These are phyloP conservation scores for Trifolium dubium DNA, from an alignment of 306 rosid species.

Conservation along the genomic window DNA sequence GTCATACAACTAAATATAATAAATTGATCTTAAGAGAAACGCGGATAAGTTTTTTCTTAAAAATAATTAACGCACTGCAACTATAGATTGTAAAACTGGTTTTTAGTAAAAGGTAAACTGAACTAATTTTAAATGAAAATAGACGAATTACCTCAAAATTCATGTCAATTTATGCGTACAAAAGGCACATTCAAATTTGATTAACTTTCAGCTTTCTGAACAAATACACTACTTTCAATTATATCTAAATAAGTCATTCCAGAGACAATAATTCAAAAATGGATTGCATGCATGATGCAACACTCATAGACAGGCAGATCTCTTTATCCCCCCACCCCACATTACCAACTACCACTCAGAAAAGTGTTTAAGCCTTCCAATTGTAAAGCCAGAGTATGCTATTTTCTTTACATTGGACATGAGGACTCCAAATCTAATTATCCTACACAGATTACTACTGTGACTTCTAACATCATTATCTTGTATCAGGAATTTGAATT, in stretches of 20 bases:
- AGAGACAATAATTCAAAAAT: constrained; percentile 5
- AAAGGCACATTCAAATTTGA: constrained; percentile 15
- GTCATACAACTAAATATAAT: constrained; percentile 14
- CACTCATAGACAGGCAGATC: neutral
- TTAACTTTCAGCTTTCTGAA: constrained; percentile 6
- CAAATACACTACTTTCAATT: neutral
- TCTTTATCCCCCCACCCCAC: constrained; percentile 28
- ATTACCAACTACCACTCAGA: neutral
- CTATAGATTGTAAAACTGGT: constrained; percentile 9
- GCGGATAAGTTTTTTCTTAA: neutral
- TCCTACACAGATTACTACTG: neutral
- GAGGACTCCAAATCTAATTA: neutral
- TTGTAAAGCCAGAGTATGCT: neutral
- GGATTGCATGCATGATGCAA: constrained; percentile 14
- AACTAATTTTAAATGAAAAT: constrained; percentile 12
- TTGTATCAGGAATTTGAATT: constrained; percentile 12
- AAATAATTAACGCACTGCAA: neutral
- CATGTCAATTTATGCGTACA: constrained; percentile 1
- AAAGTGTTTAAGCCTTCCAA: constrained; percentile 3
- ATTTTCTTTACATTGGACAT: neutral
- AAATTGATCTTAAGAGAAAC: constrained; percentile 24
- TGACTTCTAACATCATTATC: neutral
- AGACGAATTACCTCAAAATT: constrained; percentile 21
- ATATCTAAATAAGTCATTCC: constrained; percentile 1
- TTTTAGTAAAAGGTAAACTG: constrained; percentile 17